Evolutionary conservation across 495 filamentous ascomycete species (phyloP).

Genomic region (Talaromyces proteolyticus): DNA sequence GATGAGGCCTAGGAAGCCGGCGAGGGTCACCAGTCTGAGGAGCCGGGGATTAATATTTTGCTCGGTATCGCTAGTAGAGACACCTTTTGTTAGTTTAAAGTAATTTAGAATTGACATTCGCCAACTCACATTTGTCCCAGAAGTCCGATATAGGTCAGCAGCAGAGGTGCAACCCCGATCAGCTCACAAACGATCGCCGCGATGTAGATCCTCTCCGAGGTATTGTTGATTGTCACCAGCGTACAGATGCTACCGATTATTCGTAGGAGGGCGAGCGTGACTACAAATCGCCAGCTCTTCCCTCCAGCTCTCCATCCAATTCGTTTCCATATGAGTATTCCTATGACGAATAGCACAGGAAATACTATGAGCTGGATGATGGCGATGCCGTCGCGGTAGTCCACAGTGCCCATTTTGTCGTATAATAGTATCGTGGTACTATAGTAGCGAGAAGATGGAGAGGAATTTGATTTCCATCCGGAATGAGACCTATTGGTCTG

Average conservation of each 20-base stretch:
- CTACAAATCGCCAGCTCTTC: constrained; percentile 21
- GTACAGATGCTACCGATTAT: constrained; percentile 20
- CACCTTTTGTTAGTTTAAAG: constrained; percentile 8
- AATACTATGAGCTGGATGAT: constrained; percentile 25
- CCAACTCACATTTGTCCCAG: constrained; percentile 22
- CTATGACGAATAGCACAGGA: constrained; percentile 15
- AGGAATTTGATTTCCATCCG: no score
- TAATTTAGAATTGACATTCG: background rate
- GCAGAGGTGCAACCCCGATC: constrained; percentile 23
- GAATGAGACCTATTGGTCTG: no score
- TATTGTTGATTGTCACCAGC: constrained; percentile 15
- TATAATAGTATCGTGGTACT: background rate
- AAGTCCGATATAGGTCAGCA: constrained; percentile 22
- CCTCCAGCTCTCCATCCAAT: constrained; percentile 20
- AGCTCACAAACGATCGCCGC: constrained; percentile 19
- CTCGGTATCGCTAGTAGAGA: constrained; percentile 13
- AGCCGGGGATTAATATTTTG: constrained; percentile 9
- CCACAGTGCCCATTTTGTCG: constrained; percentile 14
- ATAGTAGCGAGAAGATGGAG: no score
- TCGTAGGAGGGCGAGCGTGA: constrained; percentile 23
- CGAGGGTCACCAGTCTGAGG: constrained; percentile 9
- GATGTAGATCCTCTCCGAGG: constrained; percentile 11
- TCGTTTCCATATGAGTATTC: constrained; percentile 21
- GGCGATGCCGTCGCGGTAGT: constrained; percentile 19
- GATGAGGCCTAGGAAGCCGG: constrained; percentile 18